Evolutionary conservation across 2,329 filamentous ascomycete species (phyloP), one percentile per base, ranked within the genome.

Genomic region (Apiospora rasikravindrae): DNA sequence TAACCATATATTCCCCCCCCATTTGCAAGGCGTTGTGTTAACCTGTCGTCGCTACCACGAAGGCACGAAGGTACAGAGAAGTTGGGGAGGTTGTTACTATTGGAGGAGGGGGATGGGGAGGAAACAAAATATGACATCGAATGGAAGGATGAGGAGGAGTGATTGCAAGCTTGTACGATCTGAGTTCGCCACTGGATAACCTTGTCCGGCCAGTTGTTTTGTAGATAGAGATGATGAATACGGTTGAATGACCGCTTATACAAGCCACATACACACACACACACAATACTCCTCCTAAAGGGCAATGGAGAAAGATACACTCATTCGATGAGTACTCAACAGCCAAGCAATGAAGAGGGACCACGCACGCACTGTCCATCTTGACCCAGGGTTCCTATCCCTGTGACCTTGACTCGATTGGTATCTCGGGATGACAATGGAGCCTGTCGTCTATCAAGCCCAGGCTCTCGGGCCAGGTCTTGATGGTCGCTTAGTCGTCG

Each of bases 201-300:
- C 57, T 40, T 64, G 57, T 40, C 57, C 33, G 33, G 57, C 57
- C 57, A 64, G 57, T 40, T 33, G 57, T 64, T 64, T 37, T 64
- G 57, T 40, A 64, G 57, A 64, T 64, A 64, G 57, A 40, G 57
- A 64, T 64, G 57, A 64, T 64, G 57, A 40, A 64, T 40, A 64
- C 57, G 57, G 57, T 64, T 64, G 33, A 64, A 64, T 64, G 57
- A 64, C 57, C 57, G 57, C 57, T 64, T 64, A 40, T 64, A 64
- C 57, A 64, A 64, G 57, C n/a, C 53, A 37, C 57, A 40, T 19
- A 64, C 51, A 57, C 26, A 57, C 24, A 57, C 24, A 33, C 33
- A 64, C 10, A 40, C 33, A 40, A 6, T 22, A 11, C 29, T 22
- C n/a, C 29, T 33, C 26, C 51, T 5, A 7, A 26, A 57, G 26